These are phyloP conservation scores for Myxozyma nipponensis DNA, from an alignment of 805 yeast genomes.

Conservation along the genomic window DNA sequence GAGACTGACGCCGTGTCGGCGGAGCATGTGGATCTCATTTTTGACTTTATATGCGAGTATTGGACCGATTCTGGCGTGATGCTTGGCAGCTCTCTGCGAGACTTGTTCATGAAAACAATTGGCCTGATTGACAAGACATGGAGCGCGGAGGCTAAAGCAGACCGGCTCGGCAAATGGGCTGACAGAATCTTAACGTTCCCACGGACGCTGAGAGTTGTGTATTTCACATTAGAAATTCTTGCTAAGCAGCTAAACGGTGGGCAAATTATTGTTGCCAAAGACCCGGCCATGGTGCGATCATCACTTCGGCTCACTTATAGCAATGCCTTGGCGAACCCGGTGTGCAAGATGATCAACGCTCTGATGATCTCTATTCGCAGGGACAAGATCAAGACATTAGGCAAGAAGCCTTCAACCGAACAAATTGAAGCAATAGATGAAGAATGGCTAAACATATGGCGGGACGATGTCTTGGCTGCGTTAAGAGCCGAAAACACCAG, in stretches of 20 bases:
- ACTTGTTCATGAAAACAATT: constrained; percentile 54
- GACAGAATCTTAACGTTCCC: constrained; percentile 44
- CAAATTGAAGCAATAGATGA: constrained; percentile 14
- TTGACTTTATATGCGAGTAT: constrained; percentile 55
- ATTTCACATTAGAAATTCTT: constrained; percentile 56
- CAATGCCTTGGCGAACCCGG: constrained; percentile 60
- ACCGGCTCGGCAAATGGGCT: constrained; percentile 44
- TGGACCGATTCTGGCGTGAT: constrained; percentile 72
- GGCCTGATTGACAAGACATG: constrained; percentile 38
- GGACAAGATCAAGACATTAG: constrained; percentile 3
- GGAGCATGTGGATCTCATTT: constrained; percentile 29
- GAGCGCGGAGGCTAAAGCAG: constrained; percentile 19
- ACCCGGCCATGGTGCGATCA: constrained; percentile 46
- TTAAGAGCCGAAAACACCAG: constrained; percentile 39
- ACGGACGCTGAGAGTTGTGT: constrained; percentile 54
- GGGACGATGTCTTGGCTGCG: constrained; percentile 37
- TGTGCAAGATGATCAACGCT: constrained; percentile 32
- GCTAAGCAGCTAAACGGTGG: constrained; percentile 49
- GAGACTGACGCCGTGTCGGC: not conserved
- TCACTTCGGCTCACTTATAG: constrained; percentile 52
- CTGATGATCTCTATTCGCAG: constrained; percentile 12
- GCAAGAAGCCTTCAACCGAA: not conserved
- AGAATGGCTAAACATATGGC: constrained; percentile 56
- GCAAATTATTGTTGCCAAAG: constrained; percentile 40
- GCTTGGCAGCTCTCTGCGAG: constrained; percentile 62